Evolutionary conservation across 805 yeast species (phyloP), one percentile per base, ranked within the genome.

Genomic region (Starmerella bombicola): DNA sequence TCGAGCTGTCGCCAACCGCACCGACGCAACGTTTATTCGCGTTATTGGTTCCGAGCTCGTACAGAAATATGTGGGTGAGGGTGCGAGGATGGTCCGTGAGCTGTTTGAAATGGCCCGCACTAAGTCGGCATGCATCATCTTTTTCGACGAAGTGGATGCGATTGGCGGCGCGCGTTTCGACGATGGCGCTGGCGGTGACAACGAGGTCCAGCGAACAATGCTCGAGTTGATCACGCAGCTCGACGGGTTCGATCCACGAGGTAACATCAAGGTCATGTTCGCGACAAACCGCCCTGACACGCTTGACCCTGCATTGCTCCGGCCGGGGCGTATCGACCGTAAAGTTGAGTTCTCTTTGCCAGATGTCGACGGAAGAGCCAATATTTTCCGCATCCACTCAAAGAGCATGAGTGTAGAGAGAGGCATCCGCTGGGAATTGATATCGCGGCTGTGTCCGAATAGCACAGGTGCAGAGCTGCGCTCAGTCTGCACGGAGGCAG

Each of bases 91-190:
- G 98, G 97, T 91, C 41, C 76, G 99, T 64, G 99, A 91, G 65
- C 71, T 91, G 56, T 91, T 91, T 56, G 98, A 91, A 61, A 86
- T 91, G 97, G 99, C 99, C 2, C 79, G 98, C 60, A 81, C 97
- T 28, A 91, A 91, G 64, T 86, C 88, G 59, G 97, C 98, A 2
- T 88, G 97, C 65, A 91, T 91, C 57, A 88, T 91, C 42, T 91
- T 91, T 65, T 91, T 91, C 57, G 99, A 91, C 65, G 99, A 91
- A 68, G 79, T 91, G 52, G 99, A 91, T 67, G 98, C 99, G 29
- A 84, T 91, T 61, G 99, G 99, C 28, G 98, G 98, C 31, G 97
- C 97, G n/a, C 78, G 99, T 62, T 91, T 91, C 60, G 98, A 91
- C 62, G 98, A 91, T 61, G 97, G 97, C 56, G 97, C 97, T 9